phyloP scores from a whole-genome alignment of 768 basidiomycete genomes.

The Inosperma sp. region DNA sequence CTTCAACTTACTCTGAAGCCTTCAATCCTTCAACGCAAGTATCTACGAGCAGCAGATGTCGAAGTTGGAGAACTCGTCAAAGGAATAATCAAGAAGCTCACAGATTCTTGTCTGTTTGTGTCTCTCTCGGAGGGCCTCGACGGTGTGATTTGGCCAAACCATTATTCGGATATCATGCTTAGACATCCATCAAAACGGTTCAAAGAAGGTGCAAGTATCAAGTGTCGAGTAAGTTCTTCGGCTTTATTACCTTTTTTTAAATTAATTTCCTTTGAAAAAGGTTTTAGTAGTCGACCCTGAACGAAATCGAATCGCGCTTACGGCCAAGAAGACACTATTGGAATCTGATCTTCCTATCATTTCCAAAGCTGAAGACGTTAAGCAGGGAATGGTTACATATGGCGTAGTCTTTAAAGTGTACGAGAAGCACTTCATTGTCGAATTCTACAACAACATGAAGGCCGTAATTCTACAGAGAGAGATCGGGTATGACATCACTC shows the following conservation, averaged over 20 bases:
- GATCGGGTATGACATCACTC: slow-evolving; percentile 53
- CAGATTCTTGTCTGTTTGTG: slow-evolving; percentile 77
- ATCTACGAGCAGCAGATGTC: slow-evolving; percentile 77
- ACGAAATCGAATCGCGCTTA: slow-evolving; percentile 76
- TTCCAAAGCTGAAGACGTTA: slow-evolving; percentile 58
- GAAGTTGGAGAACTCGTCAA: slow-evolving; percentile 83
- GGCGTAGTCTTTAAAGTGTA: slow-evolving; percentile 81
- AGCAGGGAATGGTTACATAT: slow-evolving; percentile 67
- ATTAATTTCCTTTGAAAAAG: slow-evolving; percentile 34
- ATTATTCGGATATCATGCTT: slow-evolving; percentile 91
- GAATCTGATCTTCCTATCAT: slow-evolving; percentile 75
- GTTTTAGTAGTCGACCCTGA: slow-evolving; percentile 80
- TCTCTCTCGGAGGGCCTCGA: slow-evolving; percentile 84
- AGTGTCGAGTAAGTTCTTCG: slow-evolving; percentile 64
- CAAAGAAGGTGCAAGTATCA: slow-evolving; percentile 75
- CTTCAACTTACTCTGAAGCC: slow-evolving; percentile 83
- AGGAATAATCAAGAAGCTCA: slow-evolving; percentile 82
- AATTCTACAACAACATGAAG: slow-evolving; percentile 86
- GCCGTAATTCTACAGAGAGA: slow-evolving; percentile 79
- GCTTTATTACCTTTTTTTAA: slow-evolving; percentile 7
- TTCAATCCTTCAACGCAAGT: slow-evolving; percentile 79
- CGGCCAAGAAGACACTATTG: slow-evolving; percentile 86
- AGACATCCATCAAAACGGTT: slow-evolving; percentile 92
- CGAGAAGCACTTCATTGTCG: slow-evolving; percentile 77
- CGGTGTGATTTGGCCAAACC: slow-evolving; percentile 90